Conservation (phyloP, 768 basidiomycete genomes). For the Lyophyllum decastes region DNA sequence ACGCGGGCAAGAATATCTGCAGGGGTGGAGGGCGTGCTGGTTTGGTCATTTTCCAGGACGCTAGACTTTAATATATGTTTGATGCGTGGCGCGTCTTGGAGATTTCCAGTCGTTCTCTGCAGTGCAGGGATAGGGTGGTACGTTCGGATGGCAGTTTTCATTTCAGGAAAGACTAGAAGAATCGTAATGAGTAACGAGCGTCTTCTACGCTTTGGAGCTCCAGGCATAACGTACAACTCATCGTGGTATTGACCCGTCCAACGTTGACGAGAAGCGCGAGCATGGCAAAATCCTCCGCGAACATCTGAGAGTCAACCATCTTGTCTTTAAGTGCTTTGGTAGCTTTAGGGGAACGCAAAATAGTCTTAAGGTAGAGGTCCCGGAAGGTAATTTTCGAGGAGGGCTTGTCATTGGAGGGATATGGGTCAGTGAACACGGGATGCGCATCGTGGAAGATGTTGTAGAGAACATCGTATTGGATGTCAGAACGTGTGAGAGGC, state of each 20-base stretch:
- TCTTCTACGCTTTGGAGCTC: slow-evolving; percentile 1
- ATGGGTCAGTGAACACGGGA: slow-evolving; percentile 54
- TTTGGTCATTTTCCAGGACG: slow-evolving; percentile 46
- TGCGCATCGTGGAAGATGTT: slow-evolving; percentile 73
- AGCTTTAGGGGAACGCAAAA: slow-evolving; percentile 61
- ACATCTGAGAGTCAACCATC: slow-evolving; percentile 58
- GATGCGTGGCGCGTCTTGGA: slow-evolving; percentile 79
- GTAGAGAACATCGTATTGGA: slow-evolving; percentile 80
- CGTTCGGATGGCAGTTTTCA: slow-evolving; percentile 74
- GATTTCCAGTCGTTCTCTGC: slow-evolving; percentile 66
- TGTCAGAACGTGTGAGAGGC: slow-evolving; percentile 64
- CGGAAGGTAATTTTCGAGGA: slow-evolving; percentile 53
- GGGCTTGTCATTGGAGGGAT: slow-evolving; percentile 20
- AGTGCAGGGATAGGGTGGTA: slow-evolving; percentile 79
- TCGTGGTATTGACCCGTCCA: slow-evolving; percentile 80
- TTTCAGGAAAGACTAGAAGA: slow-evolving; percentile 69
- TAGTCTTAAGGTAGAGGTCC: slow-evolving; percentile 54
- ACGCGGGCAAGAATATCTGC: slow-evolving; percentile 54
- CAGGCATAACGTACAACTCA: slow-evolving; percentile 63
- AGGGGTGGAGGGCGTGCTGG: slow-evolving; percentile 51
- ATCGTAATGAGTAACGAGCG: slow-evolving; percentile 1
- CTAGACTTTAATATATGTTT: slow-evolving; percentile 73
- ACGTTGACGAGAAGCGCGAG: slow-evolving; percentile 74
- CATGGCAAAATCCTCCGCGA: slow-evolving; percentile 74
- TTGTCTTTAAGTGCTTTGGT: slow-evolving; percentile 74